phyloP scores from a whole-genome alignment of 1,139 yeast genomes.

The Candida pseudocylindracea region DNA sequence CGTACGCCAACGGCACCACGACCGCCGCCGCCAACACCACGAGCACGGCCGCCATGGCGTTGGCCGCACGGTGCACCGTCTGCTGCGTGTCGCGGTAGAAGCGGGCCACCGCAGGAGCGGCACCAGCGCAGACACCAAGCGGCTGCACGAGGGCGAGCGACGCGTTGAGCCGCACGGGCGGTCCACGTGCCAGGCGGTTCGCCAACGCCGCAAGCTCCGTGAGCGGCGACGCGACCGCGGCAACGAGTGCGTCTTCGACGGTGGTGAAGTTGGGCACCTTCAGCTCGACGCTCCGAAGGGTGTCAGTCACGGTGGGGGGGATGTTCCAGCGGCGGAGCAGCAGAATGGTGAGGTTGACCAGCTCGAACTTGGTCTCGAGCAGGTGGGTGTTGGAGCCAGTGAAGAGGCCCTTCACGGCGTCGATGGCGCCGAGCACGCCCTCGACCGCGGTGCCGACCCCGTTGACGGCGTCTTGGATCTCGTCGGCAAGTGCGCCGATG shows the following conservation, averaged over 20 bases:
- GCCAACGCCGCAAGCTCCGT: neutral
- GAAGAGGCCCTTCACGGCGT: constrained; percentile 29
- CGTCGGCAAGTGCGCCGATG: constrained; percentile 13
- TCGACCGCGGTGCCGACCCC: constrained; percentile 32
- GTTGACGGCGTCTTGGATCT: constrained; percentile 37
- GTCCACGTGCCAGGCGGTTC: neutral
- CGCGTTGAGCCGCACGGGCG: neutral
- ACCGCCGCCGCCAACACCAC: neutral
- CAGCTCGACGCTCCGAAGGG: constrained; percentile 2
- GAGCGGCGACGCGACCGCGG: constrained; percentile 1
- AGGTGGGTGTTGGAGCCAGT: neutral
- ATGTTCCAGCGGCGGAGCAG: constrained; percentile 35
- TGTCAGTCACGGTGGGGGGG: constrained; percentile 12
- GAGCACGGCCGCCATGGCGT: neutral
- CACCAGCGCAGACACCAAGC: too few species aligned
- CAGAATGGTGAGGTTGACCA: constrained; percentile 36
- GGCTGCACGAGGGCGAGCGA: neutral
- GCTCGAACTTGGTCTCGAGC: constrained; percentile 6
- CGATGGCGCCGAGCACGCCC: constrained; percentile 16
- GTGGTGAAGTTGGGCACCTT: constrained; percentile 3
- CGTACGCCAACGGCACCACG: neutral
- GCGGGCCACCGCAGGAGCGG: too few species aligned
- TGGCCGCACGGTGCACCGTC: neutral
- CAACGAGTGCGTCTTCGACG: constrained; percentile 2
- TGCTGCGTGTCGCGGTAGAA: too few species aligned